phyloP scores from a whole-genome alignment of 768 basidiomycete genomes.

The Hortiboletus flavorubellus region DNA sequence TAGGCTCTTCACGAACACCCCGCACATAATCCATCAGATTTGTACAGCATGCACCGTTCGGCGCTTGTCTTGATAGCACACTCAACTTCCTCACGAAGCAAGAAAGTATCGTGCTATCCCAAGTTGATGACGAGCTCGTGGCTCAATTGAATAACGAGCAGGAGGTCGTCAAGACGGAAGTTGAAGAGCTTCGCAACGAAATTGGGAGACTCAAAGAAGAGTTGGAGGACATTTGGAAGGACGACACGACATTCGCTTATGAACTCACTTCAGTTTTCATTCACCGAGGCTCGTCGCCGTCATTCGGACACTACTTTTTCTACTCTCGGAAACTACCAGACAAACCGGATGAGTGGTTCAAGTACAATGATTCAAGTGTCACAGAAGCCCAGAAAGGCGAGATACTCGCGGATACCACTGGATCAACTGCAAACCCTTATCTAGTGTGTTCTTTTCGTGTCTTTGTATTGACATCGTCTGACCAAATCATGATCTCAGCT shows the following conservation, averaged over 20 bases:
- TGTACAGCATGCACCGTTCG: conserved; percentile 57
- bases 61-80: conserved; percentile 52
- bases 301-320: conserved; percentile 95
- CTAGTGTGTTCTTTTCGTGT: conserved; percentile 49
- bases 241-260: conserved; percentile 66
- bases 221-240: conserved; percentile 73
- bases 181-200: conserved; percentile 50
- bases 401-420: conserved; percentile 87
- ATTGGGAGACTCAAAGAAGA: conserved; percentile 58
- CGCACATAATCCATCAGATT: background rate
- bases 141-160: conserved; percentile 53
- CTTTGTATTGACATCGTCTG: background rate
- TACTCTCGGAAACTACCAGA: conserved; percentile 86
- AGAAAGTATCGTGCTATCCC: conserved; percentile 40
- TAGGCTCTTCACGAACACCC: background rate
- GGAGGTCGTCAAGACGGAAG: conserved; percentile 48
- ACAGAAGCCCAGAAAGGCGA: conserved; percentile 73
- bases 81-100: conserved; percentile 56
- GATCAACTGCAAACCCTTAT: conserved; percentile 86
- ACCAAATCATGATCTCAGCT: conserved; percentile 44
- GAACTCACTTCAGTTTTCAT: conserved; percentile 94
- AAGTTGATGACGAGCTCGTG: conserved; percentile 60
- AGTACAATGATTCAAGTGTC: conserved; percentile 93
- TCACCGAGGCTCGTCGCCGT: conserved; percentile 84
- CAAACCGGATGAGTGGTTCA: conserved; percentile 85